These are phyloP conservation scores for Brettanomyces bruxellensis DNA, from an alignment of 805 yeast genomes.

Conservation along the genomic window DNA sequence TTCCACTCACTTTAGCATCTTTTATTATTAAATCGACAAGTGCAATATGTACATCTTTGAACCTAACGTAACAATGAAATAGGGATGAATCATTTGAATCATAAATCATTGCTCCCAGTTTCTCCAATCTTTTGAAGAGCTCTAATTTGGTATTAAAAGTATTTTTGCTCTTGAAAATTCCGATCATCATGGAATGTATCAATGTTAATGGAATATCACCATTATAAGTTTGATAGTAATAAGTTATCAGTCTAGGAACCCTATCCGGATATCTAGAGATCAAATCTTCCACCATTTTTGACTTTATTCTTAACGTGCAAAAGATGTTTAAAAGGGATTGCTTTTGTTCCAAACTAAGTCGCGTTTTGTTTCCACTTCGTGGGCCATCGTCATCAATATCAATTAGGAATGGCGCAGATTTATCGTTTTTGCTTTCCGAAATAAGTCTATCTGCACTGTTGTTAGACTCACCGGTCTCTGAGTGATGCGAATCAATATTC, in stretches of 20 bases:
- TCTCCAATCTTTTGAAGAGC: constrained; percentile 15
- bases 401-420: too few relatives aligned
- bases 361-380: too few relatives aligned
- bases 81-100: constrained; percentile 8
- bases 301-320: constrained; percentile 11
- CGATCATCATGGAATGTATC: constrained; percentile 19
- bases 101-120: constrained; percentile 12
- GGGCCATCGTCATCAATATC: too few relatives aligned
- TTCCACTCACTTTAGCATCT: constrained; percentile 13
- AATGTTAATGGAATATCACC: constrained; percentile 16
- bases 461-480: too few relatives aligned
- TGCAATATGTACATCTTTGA: constrained; percentile 6
- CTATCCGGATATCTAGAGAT: constrained; percentile 9
- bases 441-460: too few relatives aligned
- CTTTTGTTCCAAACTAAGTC: too few relatives aligned
- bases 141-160: constrained; percentile 12
- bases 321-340: too few relatives aligned
- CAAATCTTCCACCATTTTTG: constrained; percentile 11
- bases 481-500: background rate
- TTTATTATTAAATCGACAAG: constrained; percentile 16
- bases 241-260: constrained; percentile 7
- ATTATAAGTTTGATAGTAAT: constrained; percentile 14
- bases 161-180: constrained; percentile 10
- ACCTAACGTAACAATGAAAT: constrained; percentile 9
- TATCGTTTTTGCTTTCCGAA: too few relatives aligned